Percentiles rank a stretch among this genome's conserved stretches.
These are phyloP conservation scores for Neurospora sp. DNA, from an alignment of 495 filamentous ascomycete genomes.

Conservation along the genomic window DNA sequence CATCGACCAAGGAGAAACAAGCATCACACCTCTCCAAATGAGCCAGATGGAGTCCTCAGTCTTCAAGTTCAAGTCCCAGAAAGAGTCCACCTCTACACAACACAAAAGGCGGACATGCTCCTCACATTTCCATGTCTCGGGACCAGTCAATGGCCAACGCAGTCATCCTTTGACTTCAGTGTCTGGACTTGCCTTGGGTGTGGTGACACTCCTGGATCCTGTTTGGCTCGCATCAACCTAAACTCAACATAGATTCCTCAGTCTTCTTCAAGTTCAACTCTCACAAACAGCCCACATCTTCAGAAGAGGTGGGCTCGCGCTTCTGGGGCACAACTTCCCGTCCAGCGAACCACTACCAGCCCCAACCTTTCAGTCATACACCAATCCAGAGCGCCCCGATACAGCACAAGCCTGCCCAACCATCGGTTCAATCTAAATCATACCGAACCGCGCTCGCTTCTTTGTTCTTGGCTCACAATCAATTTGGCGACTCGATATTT, in stretches of 20 bases:
- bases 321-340: neutral
- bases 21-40: neutral
- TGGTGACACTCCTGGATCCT: neutral
- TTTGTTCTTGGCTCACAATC: too few species aligned
- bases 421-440: neutral
- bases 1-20: neutral
- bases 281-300: neutral
- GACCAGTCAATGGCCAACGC: neutral
- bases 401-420: neutral
- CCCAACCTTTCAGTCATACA: neutral
- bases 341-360: neutral
- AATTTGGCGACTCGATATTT: too few species aligned
- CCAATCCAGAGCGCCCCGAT: neutral
- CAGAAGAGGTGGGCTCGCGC: neutral
- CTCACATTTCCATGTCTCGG: neutral
- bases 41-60: neutral
- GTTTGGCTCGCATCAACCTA: neutral
- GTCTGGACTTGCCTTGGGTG: neutral
- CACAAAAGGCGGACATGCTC: neutral
- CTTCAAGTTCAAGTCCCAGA: neutral
- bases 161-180: neutral
- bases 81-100: neutral
- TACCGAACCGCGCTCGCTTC: neutral
- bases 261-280: neutral
- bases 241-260: neutral